Base-by-base conservation (phyloP, 2,329 filamentous ascomycete species). In the Neofusicoccum ribis region DNA sequence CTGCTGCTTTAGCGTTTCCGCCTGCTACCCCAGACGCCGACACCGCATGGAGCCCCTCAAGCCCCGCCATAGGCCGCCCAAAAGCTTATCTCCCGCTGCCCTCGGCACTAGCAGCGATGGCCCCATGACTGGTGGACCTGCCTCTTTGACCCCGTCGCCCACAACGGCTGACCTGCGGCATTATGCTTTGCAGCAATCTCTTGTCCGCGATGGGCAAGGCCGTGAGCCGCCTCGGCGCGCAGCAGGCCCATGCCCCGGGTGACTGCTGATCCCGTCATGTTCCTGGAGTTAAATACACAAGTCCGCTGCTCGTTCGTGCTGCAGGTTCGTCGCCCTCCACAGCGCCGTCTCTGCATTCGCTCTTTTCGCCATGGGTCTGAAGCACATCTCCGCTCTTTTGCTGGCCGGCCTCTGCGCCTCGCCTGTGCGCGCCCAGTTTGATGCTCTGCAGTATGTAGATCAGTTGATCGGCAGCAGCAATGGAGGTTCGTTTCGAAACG, bases 401-500 rank as follows among this genome's bases (percentile, higher is more conserved):
- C 6, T 64, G 31, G 61, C 49, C 12, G 31, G 20, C 12, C 39
- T 64, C n/a, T 23, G 49, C 17, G 31, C 49, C 23, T 9, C 15
- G 8, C 61, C 50, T 1, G 34, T 27, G 20, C 17, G n/a, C 27
- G 61, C 61, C n/a, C 50, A 51, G 36, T 12, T 11, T 9, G 63
- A 65, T 39, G 37, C n/a, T 31, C 69, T 78, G 5, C 67, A 73
- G 68, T 75, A 76, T 51, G 69, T 80, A 17, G 70, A 81, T 67
- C 78, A 74, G 23, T 67, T 81, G 36, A 81, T 81, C 59, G 79
- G 79, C 36, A 80, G 75, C 11, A 70, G 71, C 12, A 78, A 78
- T 61, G 79, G 78, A 69, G 75, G 74, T 76, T 67, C 52, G 39
- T 41, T 47, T 62, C 8, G 14, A 54, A 31, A 2, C 44, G 37